A percentile compares a stretch with the other conserved stretches of the same genome.
Evolutionary conservation across 1,139 yeast genomes (phyloP).

Genomic region (Suhomyces yuchorum): DNA sequence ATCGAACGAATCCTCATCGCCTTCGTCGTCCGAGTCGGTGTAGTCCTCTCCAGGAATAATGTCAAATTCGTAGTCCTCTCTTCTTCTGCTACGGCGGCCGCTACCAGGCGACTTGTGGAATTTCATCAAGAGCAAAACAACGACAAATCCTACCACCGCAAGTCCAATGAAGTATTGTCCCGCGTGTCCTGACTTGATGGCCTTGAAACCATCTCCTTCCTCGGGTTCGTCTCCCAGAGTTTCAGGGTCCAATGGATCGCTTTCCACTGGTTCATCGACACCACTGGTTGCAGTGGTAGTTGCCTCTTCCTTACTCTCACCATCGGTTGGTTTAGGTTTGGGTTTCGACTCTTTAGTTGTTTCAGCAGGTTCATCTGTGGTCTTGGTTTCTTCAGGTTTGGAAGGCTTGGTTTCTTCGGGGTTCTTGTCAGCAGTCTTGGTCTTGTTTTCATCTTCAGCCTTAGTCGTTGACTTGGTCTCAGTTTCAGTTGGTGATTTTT

Average conservation of each 20-base stretch:
- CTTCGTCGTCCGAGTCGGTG: slow-evolving; percentile 25
- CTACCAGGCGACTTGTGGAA: slow-evolving; percentile 53
- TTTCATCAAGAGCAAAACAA: slow-evolving; percentile 54
- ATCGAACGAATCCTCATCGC: slow-evolving; percentile 22
- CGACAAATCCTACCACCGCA: slow-evolving; percentile 60
- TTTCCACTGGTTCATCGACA: slow-evolving; percentile 1
- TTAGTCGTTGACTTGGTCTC: neutral
- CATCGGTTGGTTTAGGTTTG: neutral
- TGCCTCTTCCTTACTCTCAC: neutral
- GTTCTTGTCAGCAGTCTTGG: neutral
- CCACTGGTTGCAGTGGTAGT: neutral
- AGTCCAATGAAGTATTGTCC: slow-evolving; percentile 63
- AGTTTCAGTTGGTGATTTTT: slow-evolving; percentile 12
- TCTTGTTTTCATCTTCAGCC: neutral
- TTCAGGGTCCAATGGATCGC: neutral
- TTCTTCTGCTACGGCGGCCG: slow-evolving; percentile 56
- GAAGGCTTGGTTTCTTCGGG: neutral
- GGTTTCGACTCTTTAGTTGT: neutral
- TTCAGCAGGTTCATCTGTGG: neutral
- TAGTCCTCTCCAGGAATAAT: slow-evolving; percentile 72
- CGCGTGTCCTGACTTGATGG: slow-evolving; percentile 38
- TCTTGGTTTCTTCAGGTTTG: slow-evolving; percentile 7
- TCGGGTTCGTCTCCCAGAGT: slow-evolving; percentile 15
- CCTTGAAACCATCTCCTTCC: slow-evolving; percentile 23
- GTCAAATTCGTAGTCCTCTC: slow-evolving; percentile 78